Conservation (phyloP, 108 stramenopile genomes). For the Cyclotella atomus region DNA sequence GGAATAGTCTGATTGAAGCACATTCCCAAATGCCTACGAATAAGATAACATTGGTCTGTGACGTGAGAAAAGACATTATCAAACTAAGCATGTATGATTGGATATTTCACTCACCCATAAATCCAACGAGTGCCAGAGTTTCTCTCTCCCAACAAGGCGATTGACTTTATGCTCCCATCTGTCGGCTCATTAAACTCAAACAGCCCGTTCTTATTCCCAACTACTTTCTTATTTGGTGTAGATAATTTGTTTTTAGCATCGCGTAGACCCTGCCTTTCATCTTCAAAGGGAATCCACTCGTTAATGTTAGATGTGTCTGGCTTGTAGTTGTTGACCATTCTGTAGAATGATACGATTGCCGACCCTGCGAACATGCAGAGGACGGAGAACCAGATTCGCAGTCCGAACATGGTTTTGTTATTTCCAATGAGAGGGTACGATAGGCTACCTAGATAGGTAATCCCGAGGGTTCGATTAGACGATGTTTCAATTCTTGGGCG, state of each 20-base stretch:
- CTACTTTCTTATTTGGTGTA: background rate
- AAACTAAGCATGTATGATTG: background rate
- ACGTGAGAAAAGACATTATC: background rate
- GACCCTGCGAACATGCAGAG: conserved; percentile 28
- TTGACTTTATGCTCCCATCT: conserved; percentile 57
- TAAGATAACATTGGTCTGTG: conserved; percentile 1
- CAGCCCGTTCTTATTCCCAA: background rate
- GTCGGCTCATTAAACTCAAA: conserved; percentile 28
- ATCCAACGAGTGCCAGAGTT: conserved; percentile 90
- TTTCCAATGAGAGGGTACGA: no score
- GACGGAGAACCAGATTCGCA: conserved; percentile 21
- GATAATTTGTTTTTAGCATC: background rate
- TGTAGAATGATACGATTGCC: conserved; percentile 29
- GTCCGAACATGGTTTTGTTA: background rate
- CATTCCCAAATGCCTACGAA: conserved; percentile 50
- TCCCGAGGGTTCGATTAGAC: background rate
- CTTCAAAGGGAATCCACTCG: conserved; percentile 8
- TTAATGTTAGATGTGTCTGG: background rate
- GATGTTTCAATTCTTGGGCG: no score
- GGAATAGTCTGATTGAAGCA: conserved; percentile 68
- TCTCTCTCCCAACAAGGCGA: conserved; percentile 80
- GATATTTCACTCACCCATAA: conserved; percentile 58
- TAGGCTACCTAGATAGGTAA: no score
- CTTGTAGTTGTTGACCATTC: conserved; percentile 3
- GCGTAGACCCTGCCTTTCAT: background rate